Percentiles rank a stretch among this genome's conserved stretches.
Evolutionary conservation across 169 alveolate species (phyloP).

Genomic region (Babesia caballi): DNA sequence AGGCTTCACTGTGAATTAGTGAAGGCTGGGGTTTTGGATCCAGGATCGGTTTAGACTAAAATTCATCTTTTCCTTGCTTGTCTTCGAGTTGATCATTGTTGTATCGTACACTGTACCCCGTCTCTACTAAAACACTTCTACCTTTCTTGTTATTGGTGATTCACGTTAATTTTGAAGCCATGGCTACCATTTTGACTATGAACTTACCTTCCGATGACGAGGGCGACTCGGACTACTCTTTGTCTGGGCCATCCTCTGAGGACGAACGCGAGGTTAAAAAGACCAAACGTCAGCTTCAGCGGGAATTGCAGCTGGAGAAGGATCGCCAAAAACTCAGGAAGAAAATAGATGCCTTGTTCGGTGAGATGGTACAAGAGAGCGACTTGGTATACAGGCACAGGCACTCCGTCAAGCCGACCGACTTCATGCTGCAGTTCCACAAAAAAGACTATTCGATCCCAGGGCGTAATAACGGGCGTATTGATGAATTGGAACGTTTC

Average conservation of each 20-base stretch:
- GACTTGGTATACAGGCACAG: conserved; percentile 21
- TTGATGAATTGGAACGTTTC: conserved; percentile 3
- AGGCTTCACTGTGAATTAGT: conserved; percentile 65
- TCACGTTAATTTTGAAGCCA: neutral
- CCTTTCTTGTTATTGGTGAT: neutral
- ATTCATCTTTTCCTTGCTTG: too few relatives aligned
- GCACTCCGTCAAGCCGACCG: neutral
- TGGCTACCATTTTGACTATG: conserved; percentile 55
- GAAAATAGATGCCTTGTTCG: conserved; percentile 21
- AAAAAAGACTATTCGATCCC: conserved; percentile 12
- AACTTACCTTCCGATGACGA: conserved; percentile 47
- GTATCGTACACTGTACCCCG: too few relatives aligned
- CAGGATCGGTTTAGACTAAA: too few relatives aligned
- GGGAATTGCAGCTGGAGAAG: conserved; percentile 8
- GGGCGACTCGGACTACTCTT: conserved; percentile 45
- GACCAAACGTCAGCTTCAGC: conserved; percentile 14
- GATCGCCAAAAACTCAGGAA: conserved; percentile 5
- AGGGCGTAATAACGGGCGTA: neutral
- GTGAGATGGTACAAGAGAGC: conserved; percentile 46
- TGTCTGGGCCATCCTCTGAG: conserved; percentile 16
- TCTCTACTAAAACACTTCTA: too few relatives aligned
- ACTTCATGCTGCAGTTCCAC: conserved; percentile 63
- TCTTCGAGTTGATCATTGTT: too few relatives aligned
- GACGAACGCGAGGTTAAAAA: conserved; percentile 33
- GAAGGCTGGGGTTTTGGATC: too few relatives aligned